Evolutionary conservation across 2,329 filamentous ascomycete genomes (phyloP), one percentile per base, ranked within the genome.

Genomic region (Diaporthe aspalathi): DNA sequence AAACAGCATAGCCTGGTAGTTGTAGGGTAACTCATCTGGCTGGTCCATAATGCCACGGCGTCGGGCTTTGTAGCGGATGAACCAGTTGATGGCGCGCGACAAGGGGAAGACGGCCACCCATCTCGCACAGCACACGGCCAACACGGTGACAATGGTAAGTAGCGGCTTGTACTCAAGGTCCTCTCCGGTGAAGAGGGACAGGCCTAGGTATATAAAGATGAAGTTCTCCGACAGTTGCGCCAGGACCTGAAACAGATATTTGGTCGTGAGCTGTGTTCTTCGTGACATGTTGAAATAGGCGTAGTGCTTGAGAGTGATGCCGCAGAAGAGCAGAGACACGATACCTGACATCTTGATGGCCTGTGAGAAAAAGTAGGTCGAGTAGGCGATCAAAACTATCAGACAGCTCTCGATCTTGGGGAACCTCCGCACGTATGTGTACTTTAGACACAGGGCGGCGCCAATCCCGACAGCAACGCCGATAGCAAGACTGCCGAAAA

Each of bases 271-370:
- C 80, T 99, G 96, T 1, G 96, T 98, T 73, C 96, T 92, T 62
- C 96, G 91, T 38, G 96, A 99, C 96, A 99, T 99, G 85, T 99
- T 99, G 87, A 98, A 98, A 84, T 99, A 99, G 74, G 96, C 96
- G 79, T 99, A 99, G 80, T 99, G 96, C 83, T 99, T 99, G 74
- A 99, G 86, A 14, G 96, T 98, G 76, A 99, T 99, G 69, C 96
- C 96, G 81, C 96, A 99, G 85, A 99, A 99, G 1, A 99, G 87
- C 71, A 99, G 86, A 29, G 96, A 97, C 75, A 99, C 96, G 77
- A 99, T 99, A 76, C 95, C 96, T 76, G 96, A 99, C 90, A 98
- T 94, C 80, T 95, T 91, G 68, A 98, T 91, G 70, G 94, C 96
- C 78, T 98, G 97, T 14, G 96, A 97, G 80, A 99, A 97, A 83